Evolutionary conservation across 768 basidiomycete species (phyloP), one percentile per base, ranked within the genome.

Genomic region (Obba rivulosa): DNA sequence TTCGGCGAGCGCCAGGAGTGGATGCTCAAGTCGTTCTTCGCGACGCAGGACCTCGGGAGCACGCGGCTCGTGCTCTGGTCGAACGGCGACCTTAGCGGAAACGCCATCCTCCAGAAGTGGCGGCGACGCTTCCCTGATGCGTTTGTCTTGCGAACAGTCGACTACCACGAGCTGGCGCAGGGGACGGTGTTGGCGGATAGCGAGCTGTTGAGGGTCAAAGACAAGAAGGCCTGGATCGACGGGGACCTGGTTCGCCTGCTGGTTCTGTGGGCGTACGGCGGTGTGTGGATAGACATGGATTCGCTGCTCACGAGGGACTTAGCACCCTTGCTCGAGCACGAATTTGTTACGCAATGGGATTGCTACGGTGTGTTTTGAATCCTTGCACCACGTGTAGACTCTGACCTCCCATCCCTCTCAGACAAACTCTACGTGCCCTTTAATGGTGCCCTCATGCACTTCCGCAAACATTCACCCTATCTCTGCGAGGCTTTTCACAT

Each of bases 331-430:
- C 75, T 88, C 5, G 94, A 96, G 64, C 87, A 91, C 59, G 95
- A 99, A 66, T 99, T 94, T 62, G 91, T 97, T 9, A 95, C 92
- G 1, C 93, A 99, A 60, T 99, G 95, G 95, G 95, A 99, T 62
- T 97, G 95, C 64, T 97, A 97, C 59, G 90, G 94, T 92, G 62
- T 37, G 81, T 61, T 14, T 28, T 24, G n/a, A 41, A 24, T 46
- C 24, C 17, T 34, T 22, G 16, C 22, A 20, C 21, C 55, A 71
- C 71, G 70, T 62, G 69, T 71, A 54, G 56, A 66, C n/a, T 71
- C 39, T 24, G 4, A 25, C n/a, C 14, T 24, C 10, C 2, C 13
- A 41, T 18, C 13, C 8, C 20, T 24, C n/a, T 41, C 57, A 87
- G 86, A 87, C 68, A 87, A 88, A 64, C 70, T 77, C 2, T 86